Conservation (phyloP, 2,329 filamentous ascomycete genomes). For the Trichoderma semiorbis region DNA sequence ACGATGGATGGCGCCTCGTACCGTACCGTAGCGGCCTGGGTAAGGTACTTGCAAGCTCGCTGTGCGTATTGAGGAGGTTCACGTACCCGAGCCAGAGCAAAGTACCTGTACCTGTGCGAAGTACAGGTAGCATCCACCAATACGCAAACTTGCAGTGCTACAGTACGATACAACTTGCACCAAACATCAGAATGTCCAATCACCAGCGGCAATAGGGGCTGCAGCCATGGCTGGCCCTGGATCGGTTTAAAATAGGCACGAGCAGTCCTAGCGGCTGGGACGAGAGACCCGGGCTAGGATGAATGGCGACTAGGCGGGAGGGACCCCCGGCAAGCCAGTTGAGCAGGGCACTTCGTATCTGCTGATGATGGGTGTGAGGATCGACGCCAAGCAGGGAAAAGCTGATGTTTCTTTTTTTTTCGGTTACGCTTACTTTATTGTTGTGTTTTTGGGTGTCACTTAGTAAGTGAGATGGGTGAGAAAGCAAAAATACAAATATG, state of each 20-base stretch:
- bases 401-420: neutral
- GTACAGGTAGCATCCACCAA: neutral
- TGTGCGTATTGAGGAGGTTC: neutral
- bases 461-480: neutral
- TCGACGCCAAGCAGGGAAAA: constrained; percentile 9
- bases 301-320: neutral
- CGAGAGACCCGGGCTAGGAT: neutral
- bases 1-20: neutral
- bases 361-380: constrained; percentile 16
- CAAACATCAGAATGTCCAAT: neutral
- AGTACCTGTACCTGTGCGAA: neutral
- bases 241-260: constrained; percentile 16
- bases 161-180: no score
- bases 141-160: neutral
- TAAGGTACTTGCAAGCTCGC: neutral
- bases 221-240: neutral
- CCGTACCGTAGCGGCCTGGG: neutral
- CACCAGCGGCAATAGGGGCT: neutral
- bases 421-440: neutral
- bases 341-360: constrained; percentile 18
- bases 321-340: constrained; percentile 1
- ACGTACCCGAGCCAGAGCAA: neutral
- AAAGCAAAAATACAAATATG: neutral
- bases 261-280: neutral
- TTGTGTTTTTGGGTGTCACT: neutral